Evolutionary conservation across 306 rosid species (phyloP).

Genomic region (Ziziphus jujuba): DNA sequence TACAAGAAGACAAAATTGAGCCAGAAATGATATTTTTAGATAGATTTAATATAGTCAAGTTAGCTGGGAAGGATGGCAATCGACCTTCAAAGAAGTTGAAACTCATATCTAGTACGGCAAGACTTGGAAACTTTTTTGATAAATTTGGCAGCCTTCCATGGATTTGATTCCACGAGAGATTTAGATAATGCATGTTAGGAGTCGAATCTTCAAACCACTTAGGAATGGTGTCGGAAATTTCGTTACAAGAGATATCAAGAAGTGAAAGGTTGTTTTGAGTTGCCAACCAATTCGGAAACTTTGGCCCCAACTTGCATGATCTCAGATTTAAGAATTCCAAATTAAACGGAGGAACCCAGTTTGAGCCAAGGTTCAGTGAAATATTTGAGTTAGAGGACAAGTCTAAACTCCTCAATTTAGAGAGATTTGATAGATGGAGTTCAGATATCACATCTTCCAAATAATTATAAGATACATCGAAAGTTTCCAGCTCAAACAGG

Average conservation of each 20-base stretch:
- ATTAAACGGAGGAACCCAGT: no score
- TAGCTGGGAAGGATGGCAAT: not conserved
- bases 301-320: no score
- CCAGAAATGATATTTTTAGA: not conserved
- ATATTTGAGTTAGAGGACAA: no score
- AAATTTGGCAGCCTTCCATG: not conserved
- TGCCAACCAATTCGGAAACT: no score
- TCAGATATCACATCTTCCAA: not conserved
- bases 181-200: not conserved
- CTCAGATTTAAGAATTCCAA: no score
- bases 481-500: rapidly evolving
- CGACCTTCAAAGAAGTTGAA: not conserved
- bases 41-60: no score
- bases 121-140: not conserved
- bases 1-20: not conserved
- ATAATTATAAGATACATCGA: not conserved
- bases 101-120: not conserved
- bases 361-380: no score
- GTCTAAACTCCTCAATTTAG: no score
- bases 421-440: not conserved
- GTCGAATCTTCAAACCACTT: not conserved
- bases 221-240: no score
- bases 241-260: no score
- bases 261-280: no score
- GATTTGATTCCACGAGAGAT: conserved; percentile 1